These are phyloP conservation scores for Bipolaris cookei DNA, from an alignment of 2,329 filamentous ascomycete species.

Conservation along the genomic window DNA sequence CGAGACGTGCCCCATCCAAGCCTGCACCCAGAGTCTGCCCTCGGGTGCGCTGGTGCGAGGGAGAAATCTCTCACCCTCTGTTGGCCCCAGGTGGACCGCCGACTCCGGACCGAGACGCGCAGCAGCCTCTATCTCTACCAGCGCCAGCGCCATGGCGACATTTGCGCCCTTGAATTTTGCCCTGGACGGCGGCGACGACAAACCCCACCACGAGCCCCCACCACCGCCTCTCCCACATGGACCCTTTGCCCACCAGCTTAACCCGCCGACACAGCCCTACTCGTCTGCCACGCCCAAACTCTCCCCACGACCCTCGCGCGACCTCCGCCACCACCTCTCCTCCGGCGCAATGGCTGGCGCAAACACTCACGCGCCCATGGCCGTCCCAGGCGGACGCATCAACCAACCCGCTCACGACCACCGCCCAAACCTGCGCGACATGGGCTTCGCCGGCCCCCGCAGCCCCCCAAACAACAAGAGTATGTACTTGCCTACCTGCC, in stretches of 20 bases:
- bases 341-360: constrained; percentile 45
- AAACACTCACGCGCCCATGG: constrained; percentile 46
- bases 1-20: constrained; percentile 16
- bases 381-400: constrained; percentile 46
- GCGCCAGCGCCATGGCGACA: constrained; percentile 33
- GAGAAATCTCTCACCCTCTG: constrained; percentile 9
- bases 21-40: constrained; percentile 28
- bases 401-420: constrained; percentile 37
- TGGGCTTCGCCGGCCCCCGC: constrained; percentile 51
- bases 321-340: constrained; percentile 38
- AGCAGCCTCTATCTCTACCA: not conserved
- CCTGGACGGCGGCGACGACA: constrained; percentile 30
- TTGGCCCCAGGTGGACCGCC: constrained; percentile 10
- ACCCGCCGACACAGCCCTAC: constrained; percentile 25
- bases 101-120: constrained; percentile 10
- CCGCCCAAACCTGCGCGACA: constrained; percentile 43
- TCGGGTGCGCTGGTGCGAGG: constrained; percentile 14
- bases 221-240: constrained; percentile 33
- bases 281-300: constrained; percentile 31
- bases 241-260: constrained; percentile 39
- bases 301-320: constrained; percentile 37
- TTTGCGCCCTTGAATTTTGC: constrained; percentile 34
- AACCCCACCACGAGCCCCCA: constrained; percentile 43
- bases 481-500: constrained; percentile 25
- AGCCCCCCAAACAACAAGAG: constrained; percentile 60